Evolutionary conservation across 2,329 filamentous ascomycete genomes (phyloP), one percentile per base, ranked within the genome.

Genomic region (Xylariales sp.): DNA sequence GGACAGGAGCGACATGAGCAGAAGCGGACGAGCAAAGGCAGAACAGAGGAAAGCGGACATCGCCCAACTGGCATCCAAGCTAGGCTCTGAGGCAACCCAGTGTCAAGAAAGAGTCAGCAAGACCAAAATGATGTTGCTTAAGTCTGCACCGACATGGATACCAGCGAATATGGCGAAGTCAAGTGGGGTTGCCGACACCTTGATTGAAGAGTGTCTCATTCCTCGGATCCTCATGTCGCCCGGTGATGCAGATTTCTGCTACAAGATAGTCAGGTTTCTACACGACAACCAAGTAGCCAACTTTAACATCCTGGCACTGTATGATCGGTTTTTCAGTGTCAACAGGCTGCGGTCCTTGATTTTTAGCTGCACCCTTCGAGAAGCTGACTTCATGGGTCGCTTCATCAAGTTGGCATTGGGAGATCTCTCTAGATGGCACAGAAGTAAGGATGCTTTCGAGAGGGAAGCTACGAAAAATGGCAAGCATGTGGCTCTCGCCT

Each of bases 191-290:
- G 86, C 91, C 37, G 80, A 89, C 50, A 74, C 78, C 4, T 66
- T 98, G 14, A 74, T 98, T 8, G 89, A 97, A 61, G 83, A 94
- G 51, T 98, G 93, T 57, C 81, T 98, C 48, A 63, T 97, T n/a
- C 93, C 93, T 8, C 83, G 93, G 29, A 72, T 94, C 14, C 74
- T 93, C 18, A 70, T 95, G 20, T 95, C 90, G 1, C 80, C 88
- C 2, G 75, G 85, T 34, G 93, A 98, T 58, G 87, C 91, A 1
- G 88, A 95, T 49, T 98, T 88, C 65, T 84, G 81, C 39, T 94
- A 90, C 62, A 80, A 82, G 47, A 83, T 97, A 67, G 70, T 97
- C 54, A 89, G 87, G 53, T 88, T 88, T 52, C 74, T 98, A 38
- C 93, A 98, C 60, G 82, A 83, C 41, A 84, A 81, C 42, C 88